Evolutionary conservation across 1,284 basidiomycete genomes (phyloP).

Genomic region (Rhodofomes roseus): DNA sequence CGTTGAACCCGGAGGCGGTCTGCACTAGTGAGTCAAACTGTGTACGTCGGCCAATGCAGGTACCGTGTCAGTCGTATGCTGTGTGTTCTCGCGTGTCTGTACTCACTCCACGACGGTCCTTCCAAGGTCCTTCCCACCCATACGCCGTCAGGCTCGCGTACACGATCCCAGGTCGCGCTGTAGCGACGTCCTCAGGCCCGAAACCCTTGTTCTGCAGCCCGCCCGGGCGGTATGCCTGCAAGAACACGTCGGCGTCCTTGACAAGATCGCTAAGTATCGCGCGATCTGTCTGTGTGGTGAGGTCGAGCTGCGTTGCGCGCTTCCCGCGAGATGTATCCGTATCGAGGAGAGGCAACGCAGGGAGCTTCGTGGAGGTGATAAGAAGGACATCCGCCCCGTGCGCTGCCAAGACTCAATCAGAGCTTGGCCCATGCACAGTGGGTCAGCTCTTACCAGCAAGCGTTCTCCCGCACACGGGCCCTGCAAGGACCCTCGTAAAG

Average conservation of each 20-base stretch:
- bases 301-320: slow-evolving; percentile 59
- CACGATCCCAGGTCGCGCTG: slow-evolving; percentile 48
- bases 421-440: too few species aligned
- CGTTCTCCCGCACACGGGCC: slow-evolving; percentile 52
- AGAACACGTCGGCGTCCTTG: slow-evolving; percentile 51
- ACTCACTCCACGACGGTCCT: slow-evolving; percentile 46
- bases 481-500: slow-evolving; percentile 56
- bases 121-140: slow-evolving; percentile 61
- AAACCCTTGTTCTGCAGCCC: slow-evolving; percentile 51
- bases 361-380: slow-evolving; percentile 54
- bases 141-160: slow-evolving; percentile 58
- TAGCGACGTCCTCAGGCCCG: slow-evolving; percentile 38
- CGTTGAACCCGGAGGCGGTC: slow-evolving; percentile 61
- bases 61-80: background rate
- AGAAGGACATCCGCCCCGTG: slow-evolving; percentile 62
- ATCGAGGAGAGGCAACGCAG: slow-evolving; percentile 51
- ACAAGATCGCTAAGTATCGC: slow-evolving; percentile 36
- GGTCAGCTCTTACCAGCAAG: slow-evolving; percentile 43
- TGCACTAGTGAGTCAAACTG: slow-evolving; percentile 71
- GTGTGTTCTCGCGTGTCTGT: slow-evolving; percentile 5
- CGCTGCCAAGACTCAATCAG: slow-evolving; percentile 28
- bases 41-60: background rate
- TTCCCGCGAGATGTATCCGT: slow-evolving; percentile 64
- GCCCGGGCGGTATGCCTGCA: slow-evolving; percentile 65
- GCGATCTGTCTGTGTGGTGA: slow-evolving; percentile 33